These are phyloP conservation scores for Claviceps capensis DNA, from an alignment of 2,329 filamentous ascomycete species.

Conservation along the genomic window DNA sequence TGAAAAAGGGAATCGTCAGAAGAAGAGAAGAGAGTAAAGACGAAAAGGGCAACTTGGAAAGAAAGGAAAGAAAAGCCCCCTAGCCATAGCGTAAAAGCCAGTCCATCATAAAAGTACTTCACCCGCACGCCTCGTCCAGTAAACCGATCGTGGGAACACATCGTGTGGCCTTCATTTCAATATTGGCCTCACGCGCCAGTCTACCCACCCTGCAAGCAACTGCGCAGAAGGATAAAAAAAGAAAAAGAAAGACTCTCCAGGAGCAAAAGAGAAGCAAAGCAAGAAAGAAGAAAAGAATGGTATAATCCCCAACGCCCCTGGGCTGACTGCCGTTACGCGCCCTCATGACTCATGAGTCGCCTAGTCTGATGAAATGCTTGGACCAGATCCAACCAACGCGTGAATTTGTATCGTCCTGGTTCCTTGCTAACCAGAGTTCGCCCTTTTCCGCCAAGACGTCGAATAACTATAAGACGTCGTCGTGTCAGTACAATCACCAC, in stretches of 20 bases:
- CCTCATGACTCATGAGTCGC: conserved; percentile 31
- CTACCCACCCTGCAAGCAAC: too few relatives aligned
- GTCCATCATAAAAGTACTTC: too few relatives aligned
- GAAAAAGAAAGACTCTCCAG: background rate
- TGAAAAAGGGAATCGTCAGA: too few relatives aligned
- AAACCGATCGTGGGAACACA: too few relatives aligned
- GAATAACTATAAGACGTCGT: conserved; percentile 47
- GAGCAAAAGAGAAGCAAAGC: background rate
- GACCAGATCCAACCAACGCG: conserved; percentile 97
- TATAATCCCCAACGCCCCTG: too few relatives aligned
- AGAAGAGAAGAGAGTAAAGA: too few relatives aligned
- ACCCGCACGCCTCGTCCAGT: too few relatives aligned
- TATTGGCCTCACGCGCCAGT: too few relatives aligned
- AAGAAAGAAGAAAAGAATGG: background rate
- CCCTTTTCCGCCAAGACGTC: conserved; percentile 93
- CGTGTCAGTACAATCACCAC: background rate
- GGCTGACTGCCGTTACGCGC: background rate
- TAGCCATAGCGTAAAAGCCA: too few relatives aligned
- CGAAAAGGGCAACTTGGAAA: too few relatives aligned
- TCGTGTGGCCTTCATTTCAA: too few relatives aligned
- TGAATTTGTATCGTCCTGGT: conserved; percentile 75
- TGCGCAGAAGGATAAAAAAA: background rate
- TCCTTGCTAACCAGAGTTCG: conserved; percentile 93
- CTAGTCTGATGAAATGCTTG: conserved; percentile 76
- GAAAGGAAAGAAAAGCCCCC: too few relatives aligned